Base-by-base conservation (phyloP, 1,139 yeast genomes). In the Protomyces inundatus region DNA sequence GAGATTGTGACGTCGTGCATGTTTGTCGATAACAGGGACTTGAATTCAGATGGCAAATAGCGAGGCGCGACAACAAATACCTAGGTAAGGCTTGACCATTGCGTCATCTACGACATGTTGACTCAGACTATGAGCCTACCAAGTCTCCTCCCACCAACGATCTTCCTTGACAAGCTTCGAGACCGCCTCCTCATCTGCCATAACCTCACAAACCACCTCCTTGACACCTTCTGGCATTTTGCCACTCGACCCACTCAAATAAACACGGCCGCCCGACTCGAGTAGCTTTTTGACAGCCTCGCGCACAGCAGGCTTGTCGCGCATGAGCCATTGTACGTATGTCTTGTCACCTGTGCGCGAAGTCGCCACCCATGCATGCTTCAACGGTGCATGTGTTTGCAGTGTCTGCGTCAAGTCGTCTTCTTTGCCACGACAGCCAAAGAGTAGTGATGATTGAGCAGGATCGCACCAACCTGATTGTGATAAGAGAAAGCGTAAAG, bases 201-300 rank as follows among this genome's bases (percentile, higher is more conserved):
- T 70, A 32, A 86, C 82, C 39, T 83, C 86, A n/a, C 80, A 80
- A 30, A 91, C 72, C 0, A 97, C 91, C 30, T 87, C 75, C 67
- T 96, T 79, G 0, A 93, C 95, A 73, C 93, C 95, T 46, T 85
- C 81, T 0, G 99, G 98, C 98, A 93, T 95, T 68, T 84, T 83
- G 0, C 98, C 98, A 42, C 96, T 86, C 10, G 96, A 86, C 0
- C 98, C 72, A 77, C 98, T 91, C 1, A 93, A 79, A 73, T 86
- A 90, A 4, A 90, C 95, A 71, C 88, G 89, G 64, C 81, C 84
- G 6, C 75, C 73, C 70, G 81, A 71, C n/a, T 84, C 77, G 2
- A 82, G 73, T 6, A 90, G 73, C 61, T 85, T 80, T 0, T 80
- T 82, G 1, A 90, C 75, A 34, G 77, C 61, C 2, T 77, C 73